Percentiles rank a stretch among this genome's conserved stretches.
These are phyloP conservation scores for Talaromyces albobiverticillius DNA, from an alignment of 2,329 filamentous ascomycete species.

Conservation along the genomic window DNA sequence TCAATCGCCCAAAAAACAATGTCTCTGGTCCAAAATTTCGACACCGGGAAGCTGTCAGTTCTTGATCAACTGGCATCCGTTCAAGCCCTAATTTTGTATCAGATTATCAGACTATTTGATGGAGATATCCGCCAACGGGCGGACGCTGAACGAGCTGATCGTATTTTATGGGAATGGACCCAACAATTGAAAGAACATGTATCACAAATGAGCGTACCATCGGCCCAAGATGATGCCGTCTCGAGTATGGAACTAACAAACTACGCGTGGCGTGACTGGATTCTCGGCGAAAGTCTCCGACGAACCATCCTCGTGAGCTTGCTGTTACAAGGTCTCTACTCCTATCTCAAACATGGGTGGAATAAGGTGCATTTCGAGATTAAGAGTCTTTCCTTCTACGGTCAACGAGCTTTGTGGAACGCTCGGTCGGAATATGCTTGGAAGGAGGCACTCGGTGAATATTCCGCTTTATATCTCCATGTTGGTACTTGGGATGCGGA, in stretches of 20 bases:
- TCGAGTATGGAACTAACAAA: neutral
- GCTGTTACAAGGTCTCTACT: slow-evolving; percentile 14
- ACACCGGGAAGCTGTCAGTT: neutral
- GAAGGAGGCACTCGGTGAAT: slow-evolving; percentile 5
- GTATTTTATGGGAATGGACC: slow-evolving; percentile 11
- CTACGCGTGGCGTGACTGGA: slow-evolving; percentile 13
- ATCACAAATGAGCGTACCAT: neutral
- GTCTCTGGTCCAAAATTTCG: slow-evolving; percentile 4
- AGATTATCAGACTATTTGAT: slow-evolving; percentile 49
- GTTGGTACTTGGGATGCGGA: slow-evolving; percentile 10
- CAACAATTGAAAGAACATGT: neutral
- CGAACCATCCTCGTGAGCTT: slow-evolving; percentile 13
- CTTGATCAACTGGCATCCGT: slow-evolving; percentile 37
- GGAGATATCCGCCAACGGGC: slow-evolving; percentile 44
- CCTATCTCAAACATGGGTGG: slow-evolving; percentile 17
- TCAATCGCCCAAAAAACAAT: neutral
- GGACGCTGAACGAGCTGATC: slow-evolving; percentile 35
- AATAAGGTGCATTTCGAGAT: slow-evolving; percentile 16
- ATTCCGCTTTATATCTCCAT: neutral
- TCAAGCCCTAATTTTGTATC: slow-evolving; percentile 48
- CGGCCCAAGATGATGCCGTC: neutral
- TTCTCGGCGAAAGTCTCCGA: slow-evolving; percentile 14
- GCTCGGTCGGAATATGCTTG: slow-evolving; percentile 11
- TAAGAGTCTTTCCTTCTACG: slow-evolving; percentile 10
- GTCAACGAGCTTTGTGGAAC: slow-evolving; percentile 12